A percentile compares a stretch with the other conserved stretches of the same genome.
These are phyloP conservation scores for Apophysomyces sp. DNA, from an alignment of 371 early-diverging fungal species.

Conservation along the genomic window DNA sequence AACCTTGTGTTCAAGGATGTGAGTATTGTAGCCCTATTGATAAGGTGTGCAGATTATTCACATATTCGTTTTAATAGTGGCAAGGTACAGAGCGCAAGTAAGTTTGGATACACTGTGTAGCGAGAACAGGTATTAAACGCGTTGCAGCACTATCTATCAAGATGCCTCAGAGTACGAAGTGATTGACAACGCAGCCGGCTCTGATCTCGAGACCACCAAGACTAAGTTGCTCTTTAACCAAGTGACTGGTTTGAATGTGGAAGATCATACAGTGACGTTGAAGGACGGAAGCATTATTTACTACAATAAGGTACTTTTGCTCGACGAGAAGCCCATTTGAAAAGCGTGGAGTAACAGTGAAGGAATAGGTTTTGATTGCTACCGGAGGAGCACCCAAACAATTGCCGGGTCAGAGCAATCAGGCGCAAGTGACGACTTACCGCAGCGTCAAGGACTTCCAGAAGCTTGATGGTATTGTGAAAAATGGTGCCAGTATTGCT, in stretches of 20 bases:
- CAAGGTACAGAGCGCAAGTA: constrained; percentile 65
- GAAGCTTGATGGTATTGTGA: constrained; percentile 50
- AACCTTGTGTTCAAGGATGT: constrained; percentile 65
- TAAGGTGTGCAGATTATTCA: background rate
- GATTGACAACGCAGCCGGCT: constrained; percentile 40
- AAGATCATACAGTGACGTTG: constrained; percentile 60
- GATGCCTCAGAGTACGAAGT: constrained; percentile 38
- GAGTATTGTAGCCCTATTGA: constrained; percentile 11
- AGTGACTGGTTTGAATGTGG: constrained; percentile 61
- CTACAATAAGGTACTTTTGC: constrained; percentile 53
- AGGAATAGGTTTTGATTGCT: constrained; percentile 59
- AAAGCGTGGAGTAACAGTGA: background rate
- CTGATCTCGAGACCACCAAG: constrained; percentile 40
- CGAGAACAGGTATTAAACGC: background rate
- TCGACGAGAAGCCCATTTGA: background rate
- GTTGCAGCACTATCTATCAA: constrained; percentile 36
- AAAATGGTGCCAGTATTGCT: constrained; percentile 57
- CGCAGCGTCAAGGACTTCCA: constrained; percentile 66
- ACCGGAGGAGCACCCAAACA: constrained; percentile 72
- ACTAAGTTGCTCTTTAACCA: constrained; percentile 53
- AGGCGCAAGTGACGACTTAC: constrained; percentile 58
- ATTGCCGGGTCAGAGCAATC: constrained; percentile 37
- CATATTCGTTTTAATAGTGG: constrained; percentile 41
- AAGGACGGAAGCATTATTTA: constrained; percentile 57
- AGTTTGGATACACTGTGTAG: background rate